phyloP scores from a whole-genome alignment of 345 rosid genomes.

The Lumnitzera racemosa region DNA sequence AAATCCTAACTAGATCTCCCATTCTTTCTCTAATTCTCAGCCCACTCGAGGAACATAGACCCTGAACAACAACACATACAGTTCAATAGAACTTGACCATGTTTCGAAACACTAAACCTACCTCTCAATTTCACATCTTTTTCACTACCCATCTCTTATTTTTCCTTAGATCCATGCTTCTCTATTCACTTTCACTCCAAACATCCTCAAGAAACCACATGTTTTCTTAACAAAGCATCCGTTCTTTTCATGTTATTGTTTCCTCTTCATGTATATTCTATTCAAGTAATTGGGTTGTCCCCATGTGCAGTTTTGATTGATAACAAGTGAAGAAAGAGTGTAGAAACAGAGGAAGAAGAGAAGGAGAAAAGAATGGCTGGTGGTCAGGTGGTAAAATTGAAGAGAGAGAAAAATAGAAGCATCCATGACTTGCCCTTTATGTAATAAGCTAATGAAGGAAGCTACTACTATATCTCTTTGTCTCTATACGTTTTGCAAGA shows the following conservation, averaged over 20 bases:
- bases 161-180: slow-evolving; percentile 1
- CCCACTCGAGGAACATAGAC: too few relatives aligned
- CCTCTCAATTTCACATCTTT: slow-evolving; percentile 3
- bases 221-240: too few relatives aligned
- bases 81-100: too few relatives aligned
- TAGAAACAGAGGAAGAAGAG: not conserved
- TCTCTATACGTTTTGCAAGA: slow-evolving; percentile 81
- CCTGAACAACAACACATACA: too few relatives aligned
- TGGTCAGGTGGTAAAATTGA: slow-evolving; percentile 33
- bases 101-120: slow-evolving; percentile 3
- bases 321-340: not conserved
- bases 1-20: too few relatives aligned
- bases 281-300: not conserved
- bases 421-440: slow-evolving; percentile 80
- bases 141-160: not conserved
- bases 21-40: too few relatives aligned
- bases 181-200: too few relatives aligned
- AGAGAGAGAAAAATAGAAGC: slow-evolving; percentile 39
- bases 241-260: too few relatives aligned
- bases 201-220: too few relatives aligned
- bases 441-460: slow-evolving; percentile 48
- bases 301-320: not conserved
- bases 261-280: not conserved
- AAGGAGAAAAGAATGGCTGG: slow-evolving; percentile 22
- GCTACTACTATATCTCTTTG: slow-evolving; percentile 73